A percentile compares a stretch with the other conserved stretches of the same genome.
Conservation (phyloP, 345 rosid genomes). For the Pistacia vera region DNA sequence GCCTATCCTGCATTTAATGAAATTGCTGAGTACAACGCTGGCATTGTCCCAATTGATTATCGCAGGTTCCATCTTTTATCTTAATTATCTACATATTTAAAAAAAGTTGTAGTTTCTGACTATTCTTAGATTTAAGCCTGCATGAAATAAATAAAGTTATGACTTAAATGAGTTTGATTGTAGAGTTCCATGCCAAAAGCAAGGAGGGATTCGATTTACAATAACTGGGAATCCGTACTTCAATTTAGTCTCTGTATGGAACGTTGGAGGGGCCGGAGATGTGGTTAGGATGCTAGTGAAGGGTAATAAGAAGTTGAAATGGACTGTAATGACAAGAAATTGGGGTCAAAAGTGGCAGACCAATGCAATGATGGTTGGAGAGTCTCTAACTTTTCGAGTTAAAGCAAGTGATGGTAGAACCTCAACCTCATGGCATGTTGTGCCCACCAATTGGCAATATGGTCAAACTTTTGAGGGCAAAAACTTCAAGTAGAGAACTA, state of each 20-base stretch:
- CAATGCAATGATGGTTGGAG: conserved; percentile 33
- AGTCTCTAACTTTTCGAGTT: conserved; percentile 50
- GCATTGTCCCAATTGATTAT: conserved; percentile 62
- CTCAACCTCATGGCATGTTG: conserved; percentile 44
- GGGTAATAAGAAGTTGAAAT: conserved; percentile 36
- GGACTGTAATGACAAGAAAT: conserved; percentile 44
- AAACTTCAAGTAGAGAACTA: conserved; percentile 46
- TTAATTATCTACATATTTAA: neutral
- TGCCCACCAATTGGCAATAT: conserved; percentile 49
- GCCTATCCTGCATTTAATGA: conserved; percentile 58
- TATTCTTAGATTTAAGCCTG: too few species aligned
- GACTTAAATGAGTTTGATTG: neutral
- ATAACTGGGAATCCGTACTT: conserved; percentile 68
- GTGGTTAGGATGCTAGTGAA: conserved; percentile 58
- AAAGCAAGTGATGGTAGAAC: conserved; percentile 40
- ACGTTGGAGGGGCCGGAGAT: conserved; percentile 80
- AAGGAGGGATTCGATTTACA: conserved; percentile 73
- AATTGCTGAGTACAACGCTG: conserved; percentile 58
- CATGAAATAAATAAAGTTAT: neutral
- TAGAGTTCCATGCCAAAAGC: conserved; percentile 74
- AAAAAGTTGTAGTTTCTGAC: too few species aligned
- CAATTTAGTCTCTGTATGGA: conserved; percentile 55
- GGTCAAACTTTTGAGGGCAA: conserved; percentile 48
- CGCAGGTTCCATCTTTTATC: conserved; percentile 46
- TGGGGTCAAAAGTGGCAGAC: conserved; percentile 65